Conservation (phyloP, 2,329 filamentous ascomycete genomes). For the Madurella fahalii region DNA sequence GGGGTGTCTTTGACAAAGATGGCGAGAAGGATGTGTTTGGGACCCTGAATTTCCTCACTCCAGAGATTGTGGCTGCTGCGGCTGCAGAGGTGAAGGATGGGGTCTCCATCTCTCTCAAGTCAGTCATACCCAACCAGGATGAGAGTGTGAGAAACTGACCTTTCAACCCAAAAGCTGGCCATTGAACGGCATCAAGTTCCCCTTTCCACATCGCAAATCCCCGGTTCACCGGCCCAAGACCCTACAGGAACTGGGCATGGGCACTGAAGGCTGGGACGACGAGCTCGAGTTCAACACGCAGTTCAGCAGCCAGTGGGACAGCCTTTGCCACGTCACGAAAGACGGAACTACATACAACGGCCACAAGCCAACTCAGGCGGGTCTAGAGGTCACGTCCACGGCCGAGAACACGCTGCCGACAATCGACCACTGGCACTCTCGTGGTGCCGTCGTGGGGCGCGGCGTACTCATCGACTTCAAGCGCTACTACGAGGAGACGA, state of each 20-base stretch:
- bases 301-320: constrained; percentile 54
- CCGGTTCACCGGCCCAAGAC: constrained; percentile 36
- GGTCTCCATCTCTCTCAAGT: constrained; percentile 52
- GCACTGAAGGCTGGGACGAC: constrained; percentile 41
- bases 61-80: constrained; percentile 39
- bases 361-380: constrained; percentile 34
- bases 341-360: constrained; percentile 49
- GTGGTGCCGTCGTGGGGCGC: constrained; percentile 50
- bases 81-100: constrained; percentile 43
- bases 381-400: constrained; percentile 30
- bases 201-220: constrained; percentile 33
- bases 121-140: constrained; percentile 11
- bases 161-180: constrained; percentile 34
- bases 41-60: constrained; percentile 51
- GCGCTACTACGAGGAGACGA: constrained; percentile 33
- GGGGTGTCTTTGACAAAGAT: constrained; percentile 50
- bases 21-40: constrained; percentile 48
- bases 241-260: constrained; percentile 31
- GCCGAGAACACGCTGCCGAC: constrained; percentile 35
- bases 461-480: constrained; percentile 55
- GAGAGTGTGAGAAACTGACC: not conserved
- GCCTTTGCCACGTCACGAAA: constrained; percentile 43
- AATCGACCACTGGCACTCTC: constrained; percentile 48
- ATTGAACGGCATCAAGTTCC: constrained; percentile 38
- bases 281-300: constrained; percentile 55